Percentiles rank a stretch among this genome's conserved stretches.
Evolutionary conservation across 2,329 filamentous ascomycete genomes (phyloP).

Genomic region (Beauveria caledonica): DNA sequence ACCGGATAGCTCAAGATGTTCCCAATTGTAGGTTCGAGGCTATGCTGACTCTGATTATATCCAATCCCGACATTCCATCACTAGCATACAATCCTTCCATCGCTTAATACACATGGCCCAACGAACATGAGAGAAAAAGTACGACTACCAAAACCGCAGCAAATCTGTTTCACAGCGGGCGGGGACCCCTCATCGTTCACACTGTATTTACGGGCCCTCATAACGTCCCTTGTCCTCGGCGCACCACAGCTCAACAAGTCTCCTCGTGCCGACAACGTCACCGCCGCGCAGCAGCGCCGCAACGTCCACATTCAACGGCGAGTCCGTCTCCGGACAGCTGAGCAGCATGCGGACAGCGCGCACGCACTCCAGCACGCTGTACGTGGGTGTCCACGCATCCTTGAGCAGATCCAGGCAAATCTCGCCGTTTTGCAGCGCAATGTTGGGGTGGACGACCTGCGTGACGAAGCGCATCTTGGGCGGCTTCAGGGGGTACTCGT

Average conservation of each 20-base stretch:
- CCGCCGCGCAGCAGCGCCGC: conserved; percentile 62
- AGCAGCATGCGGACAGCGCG: conserved; percentile 63
- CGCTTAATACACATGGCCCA: background rate
- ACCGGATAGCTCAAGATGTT: background rate
- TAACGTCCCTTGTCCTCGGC: conserved; percentile 28
- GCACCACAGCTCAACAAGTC: conserved; percentile 65
- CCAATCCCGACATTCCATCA: background rate
- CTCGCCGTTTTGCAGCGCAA: conserved; percentile 63
- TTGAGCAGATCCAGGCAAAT: conserved; percentile 87
- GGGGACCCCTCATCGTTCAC: background rate
- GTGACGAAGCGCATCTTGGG: conserved; percentile 78
- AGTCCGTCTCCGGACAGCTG: conserved; percentile 59
- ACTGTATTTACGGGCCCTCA: conserved; percentile 23
- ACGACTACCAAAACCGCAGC: too few species aligned
- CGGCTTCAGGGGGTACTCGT: conserved; percentile 68
- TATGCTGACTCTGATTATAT: background rate
- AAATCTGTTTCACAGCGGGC: background rate
- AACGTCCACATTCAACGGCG: conserved; percentile 71
- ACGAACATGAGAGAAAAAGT: background rate
- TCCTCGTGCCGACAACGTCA: conserved; percentile 59
- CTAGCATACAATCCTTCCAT: background rate
- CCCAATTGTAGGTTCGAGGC: background rate
- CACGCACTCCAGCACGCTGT: conserved; percentile 68
- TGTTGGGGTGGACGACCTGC: conserved; percentile 77
- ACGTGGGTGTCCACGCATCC: conserved; percentile 75